These are phyloP conservation scores for Scheffersomyces lignosus DNA, from an alignment of 805 yeast species.

Conservation along the genomic window DNA sequence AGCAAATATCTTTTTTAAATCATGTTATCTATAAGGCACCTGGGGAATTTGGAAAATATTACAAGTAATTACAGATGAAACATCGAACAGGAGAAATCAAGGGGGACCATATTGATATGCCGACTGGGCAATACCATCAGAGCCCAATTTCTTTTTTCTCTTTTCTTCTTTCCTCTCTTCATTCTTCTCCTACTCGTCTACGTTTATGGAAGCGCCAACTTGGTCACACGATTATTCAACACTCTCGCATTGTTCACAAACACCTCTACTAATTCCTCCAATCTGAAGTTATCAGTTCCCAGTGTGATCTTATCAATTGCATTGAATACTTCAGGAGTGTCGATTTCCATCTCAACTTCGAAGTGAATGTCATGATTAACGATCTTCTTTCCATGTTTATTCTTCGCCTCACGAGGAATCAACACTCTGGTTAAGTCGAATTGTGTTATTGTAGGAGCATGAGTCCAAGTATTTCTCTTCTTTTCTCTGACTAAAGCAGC, in stretches of 20 bases:
- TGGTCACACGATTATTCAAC: slow-evolving; percentile 44
- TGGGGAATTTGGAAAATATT: no score
- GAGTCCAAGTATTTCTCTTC: slow-evolving; percentile 70
- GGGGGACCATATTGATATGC: no score
- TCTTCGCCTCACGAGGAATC: slow-evolving; percentile 34
- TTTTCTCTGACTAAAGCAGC: slow-evolving; percentile 65
- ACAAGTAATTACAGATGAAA: no score
- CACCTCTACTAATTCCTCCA: slow-evolving; percentile 58
- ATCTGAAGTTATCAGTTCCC: slow-evolving; percentile 51
- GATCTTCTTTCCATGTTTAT: slow-evolving; percentile 36
- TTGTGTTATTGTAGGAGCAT: slow-evolving; percentile 69
- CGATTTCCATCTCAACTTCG: slow-evolving; percentile 45
- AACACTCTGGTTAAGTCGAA: slow-evolving; percentile 69
- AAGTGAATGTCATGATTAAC: slow-evolving; percentile 33
- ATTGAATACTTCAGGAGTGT: slow-evolving; percentile 36
- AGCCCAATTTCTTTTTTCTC: no score
- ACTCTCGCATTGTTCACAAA: slow-evolving; percentile 58
- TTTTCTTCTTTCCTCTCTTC: no score
- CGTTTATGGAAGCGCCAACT: slow-evolving; percentile 27
- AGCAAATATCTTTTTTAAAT: no score
- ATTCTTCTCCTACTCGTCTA: no score
- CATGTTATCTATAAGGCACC: no score
- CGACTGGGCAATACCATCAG: no score
- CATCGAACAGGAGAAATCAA: no score
- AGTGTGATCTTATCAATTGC: slow-evolving; percentile 42